Evolutionary conservation across 1,284 basidiomycete species (phyloP), one percentile per base, ranked within the genome.

Genomic region (Chondrostereum purpureum): DNA sequence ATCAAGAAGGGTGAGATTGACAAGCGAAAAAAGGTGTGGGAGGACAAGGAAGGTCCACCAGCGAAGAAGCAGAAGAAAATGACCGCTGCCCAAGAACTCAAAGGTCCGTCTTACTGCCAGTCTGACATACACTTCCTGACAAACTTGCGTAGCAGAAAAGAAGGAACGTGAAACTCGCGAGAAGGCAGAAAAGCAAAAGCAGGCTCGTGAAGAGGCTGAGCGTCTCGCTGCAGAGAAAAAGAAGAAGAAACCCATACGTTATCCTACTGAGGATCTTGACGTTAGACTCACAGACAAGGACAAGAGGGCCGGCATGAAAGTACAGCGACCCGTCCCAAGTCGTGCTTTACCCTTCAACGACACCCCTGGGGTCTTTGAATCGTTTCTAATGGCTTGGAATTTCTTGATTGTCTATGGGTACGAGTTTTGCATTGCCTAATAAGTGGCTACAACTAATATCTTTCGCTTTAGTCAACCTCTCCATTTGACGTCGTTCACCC

Each of bases 351-450:
- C 92, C 0, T 92, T 93, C 58, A 83, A 84, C 42, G 76, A 85
- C 36, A 72, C 73, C 16, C 68, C 73, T 3, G 78, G 78, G 6
- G 70, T 78, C 5, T 94, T 96, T 53, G 93, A 96, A 60, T 69
- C 75, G 14, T 91, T 97, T 63, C 65, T 98, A 38, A 83, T 88
- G 76, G 71, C 80, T 14, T 99, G 93, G 91, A 92, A 89, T 62
- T 96, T 96, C 63, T 67, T 98, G 53, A 84, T 89, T 48, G 84
- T 92, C 45, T 92, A 92, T 64, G 91, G 92, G 90, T 92, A 60
- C 21, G 18, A 48, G 24, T 39, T 41, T 19, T 43, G 27, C 20
- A 38, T 37, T 8, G 13, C 13, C 35, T 24, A 16, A 41, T 39
- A 17, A 33, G 37, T 37, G 46, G 42, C 14, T 38, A 8, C n/a